Conservation (phyloP, 2,329 filamentous ascomycete genomes). For the Beauveria brongniartii region DNA sequence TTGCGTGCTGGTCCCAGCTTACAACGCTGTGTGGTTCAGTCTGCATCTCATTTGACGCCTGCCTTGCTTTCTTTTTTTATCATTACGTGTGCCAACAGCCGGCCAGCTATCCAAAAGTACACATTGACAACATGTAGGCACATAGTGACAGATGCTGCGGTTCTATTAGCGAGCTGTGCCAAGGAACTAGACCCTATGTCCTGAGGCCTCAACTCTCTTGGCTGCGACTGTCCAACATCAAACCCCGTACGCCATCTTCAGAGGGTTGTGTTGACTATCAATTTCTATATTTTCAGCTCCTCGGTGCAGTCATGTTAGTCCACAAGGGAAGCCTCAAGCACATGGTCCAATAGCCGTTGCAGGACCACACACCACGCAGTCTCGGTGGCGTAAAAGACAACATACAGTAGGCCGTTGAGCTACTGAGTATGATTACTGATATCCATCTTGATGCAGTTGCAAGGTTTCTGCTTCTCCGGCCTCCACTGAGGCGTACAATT, state of each 20-base stretch:
- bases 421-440: neutral
- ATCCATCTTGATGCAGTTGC: neutral
- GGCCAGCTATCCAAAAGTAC: too few species aligned
- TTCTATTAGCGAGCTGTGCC: neutral
- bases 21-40: neutral
- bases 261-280: neutral
- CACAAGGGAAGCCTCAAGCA: neutral
- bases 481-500: neutral
- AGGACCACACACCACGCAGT: neutral
- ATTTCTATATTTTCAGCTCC: neutral
- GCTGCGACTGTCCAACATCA: neutral
- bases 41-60: too few species aligned
- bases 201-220: neutral
- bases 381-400: neutral
- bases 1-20: neutral
- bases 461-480: neutral
- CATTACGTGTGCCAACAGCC: too few species aligned
- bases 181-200: neutral
- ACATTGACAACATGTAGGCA: too few species aligned
- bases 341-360: neutral
- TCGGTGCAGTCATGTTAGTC: neutral
- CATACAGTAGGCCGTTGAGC: neutral
- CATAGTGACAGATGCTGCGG: neutral
- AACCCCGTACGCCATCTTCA: neutral
- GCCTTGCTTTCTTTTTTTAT: neutral